A percentile compares a stretch with the other conserved stretches of the same genome.
These are phyloP conservation scores for Melampsora abietis-canadensis DNA, from an alignment of 1,284 basidiomycete species.

Conservation along the genomic window DNA sequence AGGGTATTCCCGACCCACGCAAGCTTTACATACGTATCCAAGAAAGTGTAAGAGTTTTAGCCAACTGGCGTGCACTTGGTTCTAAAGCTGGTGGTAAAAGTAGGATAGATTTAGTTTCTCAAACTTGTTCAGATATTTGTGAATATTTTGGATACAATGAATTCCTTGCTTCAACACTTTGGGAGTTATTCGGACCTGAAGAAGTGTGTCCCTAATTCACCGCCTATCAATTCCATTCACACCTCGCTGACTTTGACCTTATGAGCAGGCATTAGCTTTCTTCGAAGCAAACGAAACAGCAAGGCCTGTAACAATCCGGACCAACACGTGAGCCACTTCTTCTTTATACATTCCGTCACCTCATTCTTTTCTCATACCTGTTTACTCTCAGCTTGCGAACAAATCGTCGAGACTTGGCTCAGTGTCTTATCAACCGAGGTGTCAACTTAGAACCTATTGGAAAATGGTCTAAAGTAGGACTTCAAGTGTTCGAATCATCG, in stretches of 20 bases:
- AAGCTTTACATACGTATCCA: conserved; percentile 64
- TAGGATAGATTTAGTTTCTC: conserved; percentile 76
- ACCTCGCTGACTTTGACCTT: background rate
- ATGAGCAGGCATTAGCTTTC: conserved; percentile 81
- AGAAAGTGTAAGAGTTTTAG: conserved; percentile 75
- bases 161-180: conserved; percentile 89
- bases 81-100: conserved; percentile 28
- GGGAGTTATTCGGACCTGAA: conserved; percentile 84
- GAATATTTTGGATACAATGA: conserved; percentile 98
- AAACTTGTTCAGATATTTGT: conserved; percentile 80
- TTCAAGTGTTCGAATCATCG: conserved; percentile 93
- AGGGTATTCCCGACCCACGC: conserved; percentile 38
- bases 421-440: conserved; percentile 89
- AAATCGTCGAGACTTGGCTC: conserved; percentile 86
- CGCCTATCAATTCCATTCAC: background rate
- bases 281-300: conserved; percentile 97
- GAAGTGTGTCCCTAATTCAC: conserved; percentile 63
- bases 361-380: background rate
- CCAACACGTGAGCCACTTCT: conserved; percentile 67
- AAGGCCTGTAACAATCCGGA: conserved; percentile 94
- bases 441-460: conserved; percentile 97
- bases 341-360: background rate
- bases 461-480: conserved; percentile 96
- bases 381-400: conserved; percentile 64
- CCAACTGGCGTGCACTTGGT: conserved; percentile 58